These are phyloP conservation scores for Scalesia atractyloides DNA, from an alignment of 129 eudicot genomes.

Conservation along the genomic window DNA sequence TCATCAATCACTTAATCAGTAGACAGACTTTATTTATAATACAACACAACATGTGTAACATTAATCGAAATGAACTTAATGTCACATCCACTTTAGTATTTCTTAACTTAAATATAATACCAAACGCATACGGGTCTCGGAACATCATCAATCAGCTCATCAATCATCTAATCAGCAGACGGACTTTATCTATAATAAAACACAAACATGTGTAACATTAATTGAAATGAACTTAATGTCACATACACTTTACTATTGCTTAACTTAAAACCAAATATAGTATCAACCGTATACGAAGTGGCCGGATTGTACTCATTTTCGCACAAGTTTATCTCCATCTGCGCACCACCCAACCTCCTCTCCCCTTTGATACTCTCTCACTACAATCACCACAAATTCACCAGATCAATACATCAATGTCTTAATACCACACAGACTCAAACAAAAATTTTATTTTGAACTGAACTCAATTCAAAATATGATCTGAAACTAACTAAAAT, in stretches of 20 bases:
- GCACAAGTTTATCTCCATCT: constrained; percentile 80
- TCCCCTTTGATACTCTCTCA: constrained; percentile 85
- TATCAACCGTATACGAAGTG: constrained; percentile 91
- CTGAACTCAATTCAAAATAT: constrained; percentile 10
- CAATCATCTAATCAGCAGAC: constrained; percentile 59
- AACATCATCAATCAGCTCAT: constrained; percentile 53
- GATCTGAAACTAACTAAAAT: constrained; percentile 14
- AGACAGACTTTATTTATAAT: constrained; percentile 72
- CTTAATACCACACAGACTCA: constrained; percentile 20
- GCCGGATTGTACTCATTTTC: constrained; percentile 91
- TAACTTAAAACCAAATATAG: background rate
- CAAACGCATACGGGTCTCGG: constrained; percentile 88
- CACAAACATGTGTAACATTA: constrained; percentile 4
- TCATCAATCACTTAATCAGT: constrained; percentile 67
- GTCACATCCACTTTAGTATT: constrained; percentile 8
- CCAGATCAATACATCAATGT: constrained; percentile 31
- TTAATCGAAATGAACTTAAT: constrained; percentile 9
- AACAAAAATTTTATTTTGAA: background rate
- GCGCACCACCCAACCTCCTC: constrained; percentile 95
- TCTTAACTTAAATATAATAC: constrained; percentile 34
- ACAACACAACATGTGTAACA: constrained; percentile 4
- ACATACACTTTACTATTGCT: constrained; percentile 12
- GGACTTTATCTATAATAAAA: constrained; percentile 68
- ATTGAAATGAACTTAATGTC: constrained; percentile 9
- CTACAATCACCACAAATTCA: no score